Conservation (phyloP, 805 yeast genomes). For the Komagataella ulmi region DNA sequence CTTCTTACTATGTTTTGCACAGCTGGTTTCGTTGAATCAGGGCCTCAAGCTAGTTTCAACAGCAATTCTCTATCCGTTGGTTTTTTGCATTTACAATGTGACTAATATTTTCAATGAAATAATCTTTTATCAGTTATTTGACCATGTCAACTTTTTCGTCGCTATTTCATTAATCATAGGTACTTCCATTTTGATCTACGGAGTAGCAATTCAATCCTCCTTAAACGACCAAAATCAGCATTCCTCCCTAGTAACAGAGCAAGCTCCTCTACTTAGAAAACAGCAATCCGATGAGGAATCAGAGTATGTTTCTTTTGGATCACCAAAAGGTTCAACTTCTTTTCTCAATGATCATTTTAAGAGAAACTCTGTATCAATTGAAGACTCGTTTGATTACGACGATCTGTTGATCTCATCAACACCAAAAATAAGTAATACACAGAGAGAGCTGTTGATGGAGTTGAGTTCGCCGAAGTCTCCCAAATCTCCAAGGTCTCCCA, state of each 20-base stretch:
- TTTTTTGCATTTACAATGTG: conserved; percentile 73
- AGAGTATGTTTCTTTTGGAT: conserved; percentile 26
- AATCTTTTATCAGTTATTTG: conserved; percentile 41
- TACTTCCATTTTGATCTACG: conserved; percentile 40
- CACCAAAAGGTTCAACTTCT: conserved; percentile 16
- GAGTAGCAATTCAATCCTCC: conserved; percentile 58
- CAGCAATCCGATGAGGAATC: conserved; percentile 7
- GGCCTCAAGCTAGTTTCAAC: conserved; percentile 65
- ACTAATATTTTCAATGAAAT: conserved; percentile 55
- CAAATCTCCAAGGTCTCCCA: background rate
- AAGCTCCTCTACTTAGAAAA: background rate
- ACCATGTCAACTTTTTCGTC: conserved; percentile 18
- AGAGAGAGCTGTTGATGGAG: background rate
- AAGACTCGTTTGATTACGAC: background rate
- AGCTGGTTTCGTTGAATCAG: conserved; percentile 58
- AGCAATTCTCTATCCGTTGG: conserved; percentile 69
- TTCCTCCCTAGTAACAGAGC: background rate
- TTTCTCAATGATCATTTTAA: conserved; percentile 5
- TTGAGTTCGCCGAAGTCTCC: background rate
- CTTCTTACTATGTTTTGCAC: conserved; percentile 52
- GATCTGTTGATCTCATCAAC: background rate
- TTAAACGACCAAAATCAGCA: conserved; percentile 15
- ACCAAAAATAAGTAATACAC: background rate
- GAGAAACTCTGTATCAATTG: background rate
- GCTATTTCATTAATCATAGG: conserved; percentile 29